Conservation (phyloP, 768 basidiomycete species). For the Cubamyces sp. region DNA sequence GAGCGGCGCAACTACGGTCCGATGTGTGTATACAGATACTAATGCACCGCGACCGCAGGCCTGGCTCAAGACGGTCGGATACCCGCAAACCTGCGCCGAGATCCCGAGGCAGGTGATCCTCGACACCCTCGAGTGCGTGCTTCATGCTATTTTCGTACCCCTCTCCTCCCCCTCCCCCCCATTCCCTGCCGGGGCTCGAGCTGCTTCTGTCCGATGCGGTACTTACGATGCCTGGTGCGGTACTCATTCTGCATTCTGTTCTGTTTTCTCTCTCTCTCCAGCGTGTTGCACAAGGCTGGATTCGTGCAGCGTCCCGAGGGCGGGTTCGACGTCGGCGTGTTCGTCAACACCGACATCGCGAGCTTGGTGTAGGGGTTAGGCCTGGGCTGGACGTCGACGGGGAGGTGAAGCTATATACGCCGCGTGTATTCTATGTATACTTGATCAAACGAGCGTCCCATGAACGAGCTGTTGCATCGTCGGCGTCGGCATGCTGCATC, state of each 20-base stretch:
- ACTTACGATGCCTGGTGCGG: slow-evolving; percentile 14
- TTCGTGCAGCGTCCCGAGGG: slow-evolving; percentile 62
- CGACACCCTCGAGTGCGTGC: slow-evolving; percentile 69
- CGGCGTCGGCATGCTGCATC: no score
- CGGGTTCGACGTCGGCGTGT: slow-evolving; percentile 58
- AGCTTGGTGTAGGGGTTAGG: slow-evolving; percentile 45
- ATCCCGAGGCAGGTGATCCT: slow-evolving; percentile 68
- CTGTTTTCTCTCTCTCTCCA: slow-evolving; percentile 31
- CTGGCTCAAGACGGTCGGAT: slow-evolving; percentile 82
- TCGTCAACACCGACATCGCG: slow-evolving; percentile 60
- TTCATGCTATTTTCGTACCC: not conserved
- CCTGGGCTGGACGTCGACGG: no score
- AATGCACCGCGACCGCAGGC: slow-evolving; percentile 46
- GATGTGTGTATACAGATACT: not conserved
- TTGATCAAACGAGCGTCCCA: no score
- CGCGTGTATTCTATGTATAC: no score
- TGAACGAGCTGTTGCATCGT: no score
- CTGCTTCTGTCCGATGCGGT: slow-evolving; percentile 7
- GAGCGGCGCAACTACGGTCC: not conserved
- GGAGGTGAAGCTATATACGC: no score
- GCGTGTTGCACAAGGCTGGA: slow-evolving; percentile 76
- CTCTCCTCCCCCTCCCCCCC: not conserved
- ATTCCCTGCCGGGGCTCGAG: not conserved
- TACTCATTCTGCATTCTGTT: not conserved
- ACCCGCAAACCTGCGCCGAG: slow-evolving; percentile 64